Conservation (phyloP, 1,139 yeast species). For the Yamadazyma atlantica region DNA sequence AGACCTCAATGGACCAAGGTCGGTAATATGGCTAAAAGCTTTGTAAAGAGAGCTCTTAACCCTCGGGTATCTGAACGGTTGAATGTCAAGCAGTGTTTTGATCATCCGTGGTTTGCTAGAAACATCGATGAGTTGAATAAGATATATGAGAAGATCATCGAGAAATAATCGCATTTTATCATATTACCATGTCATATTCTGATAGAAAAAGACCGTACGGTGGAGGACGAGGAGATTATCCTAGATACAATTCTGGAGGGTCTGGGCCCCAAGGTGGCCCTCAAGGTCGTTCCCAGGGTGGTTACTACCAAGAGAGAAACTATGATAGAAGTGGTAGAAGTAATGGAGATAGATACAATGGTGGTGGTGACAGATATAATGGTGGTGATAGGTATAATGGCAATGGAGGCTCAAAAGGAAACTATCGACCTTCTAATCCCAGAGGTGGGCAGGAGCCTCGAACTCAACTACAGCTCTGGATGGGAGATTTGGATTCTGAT, state of each 20-base stretch:
- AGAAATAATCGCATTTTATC: background rate
- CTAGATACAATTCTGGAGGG: too few species aligned
- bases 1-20: constrained; percentile 35
- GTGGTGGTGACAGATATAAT: too few species aligned
- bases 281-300: background rate
- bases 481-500: constrained; percentile 91
- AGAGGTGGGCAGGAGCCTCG: background rate
- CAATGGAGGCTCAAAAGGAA: too few species aligned
- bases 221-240: constrained; percentile 5
- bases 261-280: too few species aligned
- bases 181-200: constrained; percentile 10
- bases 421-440: background rate
- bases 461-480: constrained; percentile 58
- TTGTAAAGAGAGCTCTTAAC: constrained; percentile 36
- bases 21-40: constrained; percentile 36
- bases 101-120: constrained; percentile 46
- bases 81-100: constrained; percentile 24
- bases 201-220: constrained; percentile 5
- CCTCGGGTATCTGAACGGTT: constrained; percentile 29
- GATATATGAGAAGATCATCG: constrained; percentile 13
- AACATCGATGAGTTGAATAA: constrained; percentile 15
- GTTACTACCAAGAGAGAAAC: background rate
- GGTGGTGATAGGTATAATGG: constrained; percentile 10
- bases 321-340: constrained; percentile 4
- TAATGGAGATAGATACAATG: constrained; percentile 4